A percentile compares a stretch with the other conserved stretches of the same genome.
phyloP scores from a whole-genome alignment of 2,329 filamentous ascomycete species.

The Cladosporium sp. region DNA sequence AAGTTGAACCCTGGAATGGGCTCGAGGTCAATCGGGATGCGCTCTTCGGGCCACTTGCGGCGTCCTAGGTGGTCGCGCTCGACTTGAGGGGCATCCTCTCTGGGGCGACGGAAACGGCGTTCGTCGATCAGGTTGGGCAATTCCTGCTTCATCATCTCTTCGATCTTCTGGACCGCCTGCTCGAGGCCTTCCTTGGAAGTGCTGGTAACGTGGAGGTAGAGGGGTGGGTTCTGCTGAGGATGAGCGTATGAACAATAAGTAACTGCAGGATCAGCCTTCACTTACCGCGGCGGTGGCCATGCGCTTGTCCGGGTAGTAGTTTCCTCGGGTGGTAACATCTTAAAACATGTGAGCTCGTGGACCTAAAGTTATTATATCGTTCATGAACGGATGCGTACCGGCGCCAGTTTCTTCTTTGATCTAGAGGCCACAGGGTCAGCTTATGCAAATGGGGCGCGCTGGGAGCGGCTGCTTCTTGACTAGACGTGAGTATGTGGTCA shows the following conservation, averaged over 20 bases:
- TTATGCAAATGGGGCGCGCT: constrained; percentile 70
- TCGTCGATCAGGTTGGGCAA: constrained; percentile 94
- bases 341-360: constrained; percentile 62
- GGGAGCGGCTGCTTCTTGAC: constrained; percentile 38
- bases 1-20: constrained; percentile 93
- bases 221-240: constrained; percentile 59
- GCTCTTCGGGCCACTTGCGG: constrained; percentile 98
- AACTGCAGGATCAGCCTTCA: constrained; percentile 46
- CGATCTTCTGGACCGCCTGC: constrained; percentile 79
- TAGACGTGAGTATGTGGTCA: constrained; percentile 47
- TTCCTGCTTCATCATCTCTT: constrained; percentile 95
- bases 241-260: not conserved
- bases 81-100: constrained; percentile 61
- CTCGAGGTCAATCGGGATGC: constrained; percentile 86
- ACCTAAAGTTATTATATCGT: constrained; percentile 47
- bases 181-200: constrained; percentile 90
- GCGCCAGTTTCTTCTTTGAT: constrained; percentile 99
- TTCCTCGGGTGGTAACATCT: constrained; percentile 99
- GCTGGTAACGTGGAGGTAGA: constrained; percentile 95
- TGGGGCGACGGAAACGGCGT: constrained; percentile 77
- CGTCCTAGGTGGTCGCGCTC: constrained; percentile 90
- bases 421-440: constrained; percentile 96
- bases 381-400: constrained; percentile 74
- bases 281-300: constrained; percentile 92
- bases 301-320: constrained; percentile 94